phyloP scores from a whole-genome alignment of 116 monocot species.

The Posidonia oceanica region DNA sequence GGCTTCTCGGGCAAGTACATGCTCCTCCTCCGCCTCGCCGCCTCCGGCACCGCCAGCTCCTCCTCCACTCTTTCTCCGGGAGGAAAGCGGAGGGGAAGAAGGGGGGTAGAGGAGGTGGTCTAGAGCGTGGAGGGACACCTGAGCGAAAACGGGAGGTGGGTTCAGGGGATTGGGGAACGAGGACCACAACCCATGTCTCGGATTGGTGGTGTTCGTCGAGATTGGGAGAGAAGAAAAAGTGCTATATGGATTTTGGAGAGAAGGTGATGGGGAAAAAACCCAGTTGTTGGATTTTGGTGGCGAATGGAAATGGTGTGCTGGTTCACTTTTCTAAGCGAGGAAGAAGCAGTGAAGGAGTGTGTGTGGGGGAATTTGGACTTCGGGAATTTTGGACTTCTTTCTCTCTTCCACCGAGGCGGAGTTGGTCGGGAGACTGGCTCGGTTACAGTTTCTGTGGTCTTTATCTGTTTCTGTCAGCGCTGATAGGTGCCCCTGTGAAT shows the following conservation, averaged over 20 bases:
- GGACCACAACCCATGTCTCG: neutral
- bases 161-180: neutral
- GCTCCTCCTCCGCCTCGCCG: neutral
- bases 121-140: constrained; percentile 7
- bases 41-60: neutral
- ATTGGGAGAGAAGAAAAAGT: too few species aligned
- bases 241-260: neutral
- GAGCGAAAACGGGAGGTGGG: neutral
- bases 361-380: too few species aligned
- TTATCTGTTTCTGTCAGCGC: too few species aligned
- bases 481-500: too few species aligned
- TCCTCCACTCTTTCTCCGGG: constrained; percentile 6
- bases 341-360: too few species aligned
- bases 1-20: constrained; percentile 73
- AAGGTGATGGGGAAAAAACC: neutral
- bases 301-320: neutral
- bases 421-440: too few species aligned
- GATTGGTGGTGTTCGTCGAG: too few species aligned
- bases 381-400: too few species aligned
- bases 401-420: too few species aligned
- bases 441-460: too few species aligned
- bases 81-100: neutral
- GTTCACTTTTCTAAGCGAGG: too few species aligned
- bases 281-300: neutral
- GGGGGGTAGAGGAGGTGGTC: neutral